Evolutionary conservation across 2,329 filamentous ascomycete species (phyloP).

Genomic region (Paraconiothyrium sp.): DNA sequence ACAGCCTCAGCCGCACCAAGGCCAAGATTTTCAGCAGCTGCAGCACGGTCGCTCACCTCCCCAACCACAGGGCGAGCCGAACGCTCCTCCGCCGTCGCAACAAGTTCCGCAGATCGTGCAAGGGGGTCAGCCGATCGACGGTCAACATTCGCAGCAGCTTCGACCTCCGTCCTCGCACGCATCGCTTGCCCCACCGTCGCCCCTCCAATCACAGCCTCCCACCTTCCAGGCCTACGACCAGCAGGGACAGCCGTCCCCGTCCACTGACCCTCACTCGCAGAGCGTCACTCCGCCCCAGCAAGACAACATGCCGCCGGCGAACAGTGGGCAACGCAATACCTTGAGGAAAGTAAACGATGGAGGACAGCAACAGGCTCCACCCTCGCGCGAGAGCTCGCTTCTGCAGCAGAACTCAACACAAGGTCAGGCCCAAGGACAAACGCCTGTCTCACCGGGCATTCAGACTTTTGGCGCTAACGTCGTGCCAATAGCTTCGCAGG

Average conservation of each 20-base stretch:
- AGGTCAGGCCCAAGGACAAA: conserved; percentile 49
- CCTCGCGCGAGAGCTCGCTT: conserved; percentile 47
- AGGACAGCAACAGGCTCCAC: conserved; percentile 40
- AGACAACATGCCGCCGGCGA: conserved; percentile 44
- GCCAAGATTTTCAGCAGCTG: conserved; percentile 42
- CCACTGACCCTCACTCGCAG: conserved; percentile 35
- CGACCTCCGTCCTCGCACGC: conserved; percentile 47
- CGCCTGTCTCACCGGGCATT: conserved; percentile 49
- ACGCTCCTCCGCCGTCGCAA: conserved; percentile 43
- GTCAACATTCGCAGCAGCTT: conserved; percentile 42
- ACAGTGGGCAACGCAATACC: conserved; percentile 40
- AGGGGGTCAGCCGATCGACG: conserved; percentile 38
- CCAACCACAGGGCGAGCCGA: conserved; percentile 44
- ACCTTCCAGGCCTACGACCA: conserved; percentile 47
- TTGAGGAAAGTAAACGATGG: conserved; percentile 47
- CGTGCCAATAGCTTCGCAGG: conserved; percentile 56
- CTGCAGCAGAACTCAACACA: conserved; percentile 46
- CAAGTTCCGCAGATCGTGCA: conserved; percentile 43
- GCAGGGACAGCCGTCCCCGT: conserved; percentile 37
- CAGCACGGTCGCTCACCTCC: conserved; percentile 39
- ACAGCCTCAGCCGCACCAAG: conserved; percentile 39
- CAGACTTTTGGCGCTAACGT: conserved; percentile 57
- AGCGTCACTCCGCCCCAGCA: conserved; percentile 43
- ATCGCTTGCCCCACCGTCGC: conserved; percentile 47
- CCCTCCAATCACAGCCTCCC: conserved; percentile 44